Evolutionary conservation across 768 basidiomycete genomes (phyloP).

Genomic region (Mycena galericulata): DNA sequence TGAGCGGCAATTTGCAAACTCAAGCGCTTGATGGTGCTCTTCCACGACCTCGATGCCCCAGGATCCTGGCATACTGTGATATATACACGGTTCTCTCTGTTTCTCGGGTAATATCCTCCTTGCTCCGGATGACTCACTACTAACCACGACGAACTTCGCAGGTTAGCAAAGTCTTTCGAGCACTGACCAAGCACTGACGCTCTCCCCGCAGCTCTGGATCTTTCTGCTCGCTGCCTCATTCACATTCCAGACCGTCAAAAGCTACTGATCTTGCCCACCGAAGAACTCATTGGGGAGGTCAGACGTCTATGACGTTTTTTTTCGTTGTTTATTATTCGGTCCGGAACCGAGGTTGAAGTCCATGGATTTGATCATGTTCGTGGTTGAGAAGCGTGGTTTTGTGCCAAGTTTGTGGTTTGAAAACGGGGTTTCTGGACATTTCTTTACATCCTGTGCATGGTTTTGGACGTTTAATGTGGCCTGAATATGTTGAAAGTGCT

Average conservation of each 20-base stretch:
- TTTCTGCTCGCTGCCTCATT: not conserved
- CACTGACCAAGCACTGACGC: not conserved
- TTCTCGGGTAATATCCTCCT: not conserved
- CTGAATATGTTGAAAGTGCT: too few relatives aligned
- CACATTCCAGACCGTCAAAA: not conserved
- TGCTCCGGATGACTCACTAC: too few relatives aligned
- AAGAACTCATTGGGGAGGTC: not conserved
- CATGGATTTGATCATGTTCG: too few relatives aligned
- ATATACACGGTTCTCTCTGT: not conserved
- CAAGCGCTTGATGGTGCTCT: not conserved
- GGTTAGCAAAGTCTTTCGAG: not conserved
- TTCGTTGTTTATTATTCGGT: too few relatives aligned
- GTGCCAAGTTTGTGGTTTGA: too few relatives aligned
- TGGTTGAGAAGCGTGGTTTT: too few relatives aligned
- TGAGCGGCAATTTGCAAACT: too few relatives aligned
- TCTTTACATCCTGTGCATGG: too few relatives aligned
- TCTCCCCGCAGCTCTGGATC: not conserved
- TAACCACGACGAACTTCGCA: not conserved
- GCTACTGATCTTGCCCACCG: not conserved
- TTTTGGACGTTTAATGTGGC: too few relatives aligned
- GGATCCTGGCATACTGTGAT: not conserved
- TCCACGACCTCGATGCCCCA: conserved; percentile 4
- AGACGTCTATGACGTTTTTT: too few relatives aligned
- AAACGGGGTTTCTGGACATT: too few relatives aligned
- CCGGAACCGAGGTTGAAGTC: too few relatives aligned